Evolutionary conservation across 2,329 filamentous ascomycete genomes (phyloP), one percentile per base, ranked within the genome.

Genomic region (Paracorniculantispora psalliotae): DNA sequence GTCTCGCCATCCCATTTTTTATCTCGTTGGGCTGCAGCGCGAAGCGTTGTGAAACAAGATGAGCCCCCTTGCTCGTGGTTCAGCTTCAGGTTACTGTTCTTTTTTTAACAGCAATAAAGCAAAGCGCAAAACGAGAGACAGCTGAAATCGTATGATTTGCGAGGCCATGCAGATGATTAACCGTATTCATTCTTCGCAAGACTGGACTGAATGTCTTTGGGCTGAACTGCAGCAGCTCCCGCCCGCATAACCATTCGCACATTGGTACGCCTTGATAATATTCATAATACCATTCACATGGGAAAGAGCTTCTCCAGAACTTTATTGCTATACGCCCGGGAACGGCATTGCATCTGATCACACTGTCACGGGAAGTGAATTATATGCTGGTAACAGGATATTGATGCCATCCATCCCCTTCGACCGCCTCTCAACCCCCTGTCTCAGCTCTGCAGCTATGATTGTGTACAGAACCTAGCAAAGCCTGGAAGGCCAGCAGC

Each of bases 21-120:
- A 44, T 54, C 51, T 46, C 30, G 28, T 46, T 46, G 15, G 33
- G 17, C 30, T 33, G 33, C 15, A 8, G 9, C 8, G n/a, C 51
- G 17, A 53, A 46, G 21, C 17, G n/a, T 17, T 54, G 19, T 21
- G 39, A 54, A 54, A 54, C 47, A 35, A n/a, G 47, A 26, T 35
- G 47, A 33, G 19, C 51, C 51, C 51, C 51, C 43, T 8, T 15
- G 17, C 26, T 17, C 15, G 21, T 39, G 25, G 37, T 35, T 46
- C 19, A 28, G 51, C 43, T 54, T 54, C 51, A 54, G 51, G 51
- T 54, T 54, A 12, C 37, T 10, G n/a, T 54, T 54, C 51, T 54
- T 54, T 54, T 54, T 54, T 46, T 54, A 54, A 50, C 47, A 26
- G 13, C 12, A 30, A 8, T 23, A 23, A 13, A 44, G 19, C 25